Evolutionary conservation across 2,329 filamentous ascomycete genomes (phyloP), one percentile per base, ranked within the genome.

Genomic region (Aspergillus thermomutatus): DNA sequence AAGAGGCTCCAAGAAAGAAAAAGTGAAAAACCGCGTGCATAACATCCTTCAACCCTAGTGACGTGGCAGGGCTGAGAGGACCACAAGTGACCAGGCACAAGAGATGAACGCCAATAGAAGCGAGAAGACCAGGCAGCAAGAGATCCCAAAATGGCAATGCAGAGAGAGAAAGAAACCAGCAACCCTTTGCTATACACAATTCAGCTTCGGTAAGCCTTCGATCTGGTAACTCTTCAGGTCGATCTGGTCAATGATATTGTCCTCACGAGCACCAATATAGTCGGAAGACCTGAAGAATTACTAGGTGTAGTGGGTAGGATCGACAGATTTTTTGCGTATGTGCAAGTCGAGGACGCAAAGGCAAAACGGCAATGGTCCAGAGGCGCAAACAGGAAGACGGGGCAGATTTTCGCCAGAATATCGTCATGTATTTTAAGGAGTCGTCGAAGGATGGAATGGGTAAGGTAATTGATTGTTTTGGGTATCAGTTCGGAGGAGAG

Each of bases 11-110:
- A 51, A 57, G 31, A 37, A 34, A 37, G 31, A 37, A 31, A 31
- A 43, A 43, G 40, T 19, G n/a, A 53, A 49, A 53, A 61, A 55
- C 54, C 45, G 52, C 43, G 52, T 54, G 56, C 61, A 61, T 61
- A 63, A 70, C 55, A 56, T 66, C 62, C 65, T 69, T 66, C 61
- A 57, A 58, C 74, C 73, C 73, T 76, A 75, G 73, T 68, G 58
- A 71, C 74, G 64, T 76, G 64, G 64, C 73, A 76, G 72, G 71
- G 72, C 52, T 59, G 64, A 68, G 61, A 65, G 55, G 48, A 65
- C 62, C 58, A 65, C 57, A 62, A 53, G 60, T 64, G 64, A 64
- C 64, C 65, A 65, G 64, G 62, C 59, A 65, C 63, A 48, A 64
- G 63, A 67, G 65, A 61, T 41, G 60, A 69, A 72, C 67, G 68